Evolutionary conservation across 441 rosid genomes (phyloP), one percentile per base, ranked within the genome.

Genomic region (Euphorbia schlechtendalii): DNA sequence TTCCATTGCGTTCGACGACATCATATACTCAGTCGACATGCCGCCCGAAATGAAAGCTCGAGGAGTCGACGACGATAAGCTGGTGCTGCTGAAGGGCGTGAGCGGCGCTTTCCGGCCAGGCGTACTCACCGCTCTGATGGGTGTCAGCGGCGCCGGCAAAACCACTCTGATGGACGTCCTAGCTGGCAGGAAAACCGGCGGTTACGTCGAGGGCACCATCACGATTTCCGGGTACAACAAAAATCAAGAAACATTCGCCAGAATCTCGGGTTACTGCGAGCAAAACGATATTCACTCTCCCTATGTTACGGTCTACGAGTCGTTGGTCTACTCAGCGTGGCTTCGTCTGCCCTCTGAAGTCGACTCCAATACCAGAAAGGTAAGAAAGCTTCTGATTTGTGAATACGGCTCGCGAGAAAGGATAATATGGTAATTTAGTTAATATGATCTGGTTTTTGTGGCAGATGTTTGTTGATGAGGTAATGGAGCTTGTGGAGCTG

Each of bases 81-180:
- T 91, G 72, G 84, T 77, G 27, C 78, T 90, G 9, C 57, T 91
- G 68, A 83, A 83, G 61, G 83, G 82, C 5, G 86, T 91, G 18
- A 91, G 82, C 48, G 90, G 96, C 40, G 85, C 90, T 54, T 91
- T 91, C 70, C 81, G 90, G 80, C 98, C 98, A n/a, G 96, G 98
- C 0, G 88, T 91, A 61, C 85, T 91, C 5, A 89, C 92, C 9
- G 95, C 98, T 62, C 68, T 87, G 65, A 86, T 92, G 88, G 98
- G 96, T 20, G 85, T 87, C n/a, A 87, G 93, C 28, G 98, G 98
- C 0, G 93, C 96, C 22, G 96, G 98, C 3, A 92, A 81, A 64
- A 81, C 81, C 28, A 81, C 82, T n/a, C 54, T 81, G 65, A 77
- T 80, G 84, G 84, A 80, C 69, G 84, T 80, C 53, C 45, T 78